Base-by-base conservation (phyloP, 495 filamentous ascomycete species). In the Astrothelium subdiscretum region DNA sequence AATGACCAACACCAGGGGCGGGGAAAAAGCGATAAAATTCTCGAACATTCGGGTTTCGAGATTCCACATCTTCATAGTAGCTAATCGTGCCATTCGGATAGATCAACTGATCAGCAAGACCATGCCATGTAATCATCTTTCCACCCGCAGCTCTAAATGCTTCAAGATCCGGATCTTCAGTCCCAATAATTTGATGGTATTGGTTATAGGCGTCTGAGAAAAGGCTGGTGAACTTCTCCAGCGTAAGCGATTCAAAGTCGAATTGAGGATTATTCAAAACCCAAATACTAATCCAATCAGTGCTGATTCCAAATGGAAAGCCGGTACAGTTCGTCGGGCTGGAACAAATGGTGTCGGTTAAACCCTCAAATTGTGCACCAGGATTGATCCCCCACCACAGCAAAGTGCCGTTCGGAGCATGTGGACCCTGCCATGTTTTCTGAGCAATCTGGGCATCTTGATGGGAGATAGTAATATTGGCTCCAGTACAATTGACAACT, bases 71-170 rank as follows among this genome's bases (percentile, higher is more conserved):
- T 13, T 54, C n/a, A 32, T 67, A 65, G 63, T 67, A 65, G 24
- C 43, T 20, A 24, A 32, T 24, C 6, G 65, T 65, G 15, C 35
- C 35, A 38, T 38, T 38, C 35, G 35, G 35, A 6, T 8, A 8
- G 8, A 38, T 38, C 8, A 15, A 8, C 8, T 62, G 74, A 24
- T 54, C 48, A 12, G 48, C 48, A 3, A 54, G 48, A 0, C 78
- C 79, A 59, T 82, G 78, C 67, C 70, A 79, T 2, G 69, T 73
- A 31, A 82, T 69, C 44, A 82, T 62, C 62, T 79, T 80, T 13
- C 75, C 74, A 0, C 78, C 77, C 3, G 65, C 51, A 6, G 65
- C 42, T 1, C 65, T 63, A 58, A 82, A 78, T 8, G 59, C 66
- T 0, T 68, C 67, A 26, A 82, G 71, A 67, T 82, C 70, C 0